phyloP scores from a whole-genome alignment of 2,329 filamentous ascomycete genomes.

The Sclerotinia glacialis region DNA sequence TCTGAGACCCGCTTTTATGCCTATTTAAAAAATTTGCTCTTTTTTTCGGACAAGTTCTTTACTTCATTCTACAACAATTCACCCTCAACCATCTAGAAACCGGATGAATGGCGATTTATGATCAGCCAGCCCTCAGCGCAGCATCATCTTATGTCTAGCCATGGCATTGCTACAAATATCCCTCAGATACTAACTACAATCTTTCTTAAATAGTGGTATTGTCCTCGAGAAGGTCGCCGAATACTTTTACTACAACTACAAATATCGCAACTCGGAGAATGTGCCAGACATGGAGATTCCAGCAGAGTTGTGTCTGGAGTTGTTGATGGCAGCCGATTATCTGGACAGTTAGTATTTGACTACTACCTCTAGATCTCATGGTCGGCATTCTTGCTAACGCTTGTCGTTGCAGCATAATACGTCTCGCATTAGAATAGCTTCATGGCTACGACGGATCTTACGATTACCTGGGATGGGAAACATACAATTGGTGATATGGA shows the following conservation, averaged over 20 bases:
- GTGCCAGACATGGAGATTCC: slow-evolving; percentile 80
- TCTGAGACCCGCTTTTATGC: slow-evolving; percentile 47
- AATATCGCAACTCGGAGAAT: slow-evolving; percentile 65
- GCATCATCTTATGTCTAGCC: not conserved
- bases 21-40: not conserved
- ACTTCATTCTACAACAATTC: not conserved
- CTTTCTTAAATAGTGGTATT: slow-evolving; percentile 52
- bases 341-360: slow-evolving; percentile 52
- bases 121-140: not conserved
- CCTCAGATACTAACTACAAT: slow-evolving; percentile 9
- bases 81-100: not conserved
- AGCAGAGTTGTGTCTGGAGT: slow-evolving; percentile 72
- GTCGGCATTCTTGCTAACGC: slow-evolving; percentile 10
- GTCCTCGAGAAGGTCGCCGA: slow-evolving; percentile 79
- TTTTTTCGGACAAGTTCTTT: not conserved
- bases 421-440: not conserved
- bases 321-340: slow-evolving; percentile 75
- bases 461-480: not conserved
- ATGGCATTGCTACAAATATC: slow-evolving; percentile 13
- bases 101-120: not conserved
- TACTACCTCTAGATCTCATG: not conserved
- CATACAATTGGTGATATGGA: not conserved
- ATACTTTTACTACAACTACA: slow-evolving; percentile 81
- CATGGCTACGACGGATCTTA: not conserved
- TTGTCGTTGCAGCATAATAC: slow-evolving; percentile 3